Conservation (phyloP, 371 early-diverging fungal genomes). For the Rhizopus arrhizus region DNA sequence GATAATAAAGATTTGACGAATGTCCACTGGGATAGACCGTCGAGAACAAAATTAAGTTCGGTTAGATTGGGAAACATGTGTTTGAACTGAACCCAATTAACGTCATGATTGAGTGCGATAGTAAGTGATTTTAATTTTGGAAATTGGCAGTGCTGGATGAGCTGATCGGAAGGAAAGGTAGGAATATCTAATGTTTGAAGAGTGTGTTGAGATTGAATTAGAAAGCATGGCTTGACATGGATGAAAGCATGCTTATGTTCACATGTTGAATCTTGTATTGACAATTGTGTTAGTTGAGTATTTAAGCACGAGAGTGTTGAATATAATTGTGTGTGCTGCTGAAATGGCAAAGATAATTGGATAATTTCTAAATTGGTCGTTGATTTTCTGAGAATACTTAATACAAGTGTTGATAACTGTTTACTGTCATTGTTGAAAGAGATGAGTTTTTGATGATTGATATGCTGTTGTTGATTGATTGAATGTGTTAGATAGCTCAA, state of each 20-base stretch:
- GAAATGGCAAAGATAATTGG: constrained; percentile 1
- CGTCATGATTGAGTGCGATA: constrained; percentile 11
- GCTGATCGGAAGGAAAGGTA: constrained; percentile 21
- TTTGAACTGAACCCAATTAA: constrained; percentile 25
- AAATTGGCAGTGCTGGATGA: constrained; percentile 16
- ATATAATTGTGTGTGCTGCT: constrained; percentile 6
- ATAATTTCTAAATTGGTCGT: constrained; percentile 4
- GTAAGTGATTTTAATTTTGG: constrained; percentile 17
- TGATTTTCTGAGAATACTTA: constrained; percentile 8
- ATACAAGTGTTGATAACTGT: not conserved
- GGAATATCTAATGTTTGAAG: constrained; percentile 24
- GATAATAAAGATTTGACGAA: constrained; percentile 31
- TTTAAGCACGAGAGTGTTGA: not conserved
- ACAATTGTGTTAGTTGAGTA: constrained; percentile 7
- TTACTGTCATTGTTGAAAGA: not conserved
- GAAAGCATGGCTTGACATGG: constrained; percentile 1
- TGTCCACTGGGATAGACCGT: constrained; percentile 7
- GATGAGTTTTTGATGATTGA: not conserved
- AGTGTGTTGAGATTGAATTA: constrained; percentile 14
- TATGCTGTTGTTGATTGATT: not conserved
- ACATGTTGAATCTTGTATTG: constrained; percentile 25
- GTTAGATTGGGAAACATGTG: constrained; percentile 26
- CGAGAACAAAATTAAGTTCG: constrained; percentile 24
- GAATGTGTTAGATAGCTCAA: not conserved
- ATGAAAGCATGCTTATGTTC: constrained; percentile 1